Evolutionary conservation across 2,329 filamentous ascomycete genomes (phyloP).

Genomic region (Neurospora sp.): DNA sequence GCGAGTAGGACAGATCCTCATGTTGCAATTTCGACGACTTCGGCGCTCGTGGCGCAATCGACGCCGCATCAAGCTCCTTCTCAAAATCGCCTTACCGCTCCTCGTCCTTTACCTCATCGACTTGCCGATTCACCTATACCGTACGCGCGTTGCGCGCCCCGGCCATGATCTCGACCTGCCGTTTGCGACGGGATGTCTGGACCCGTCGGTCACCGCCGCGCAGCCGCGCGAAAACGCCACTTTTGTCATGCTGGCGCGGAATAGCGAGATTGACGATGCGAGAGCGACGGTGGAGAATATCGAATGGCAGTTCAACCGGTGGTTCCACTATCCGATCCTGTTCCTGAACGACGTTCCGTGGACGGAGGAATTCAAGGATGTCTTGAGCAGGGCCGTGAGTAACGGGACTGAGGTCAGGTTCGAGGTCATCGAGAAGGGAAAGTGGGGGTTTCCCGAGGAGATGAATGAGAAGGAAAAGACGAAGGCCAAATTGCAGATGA

Average conservation of each 20-base stretch:
- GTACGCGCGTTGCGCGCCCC: constrained; percentile 26
- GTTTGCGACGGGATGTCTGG: constrained; percentile 30
- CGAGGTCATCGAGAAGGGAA: constrained; percentile 29
- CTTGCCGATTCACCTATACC: constrained; percentile 24
- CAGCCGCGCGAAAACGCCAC: constrained; percentile 32
- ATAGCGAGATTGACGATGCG: constrained; percentile 31
- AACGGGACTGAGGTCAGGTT: constrained; percentile 27
- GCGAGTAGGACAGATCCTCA: not conserved
- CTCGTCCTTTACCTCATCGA: constrained; percentile 24
- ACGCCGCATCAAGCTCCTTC: not conserved
- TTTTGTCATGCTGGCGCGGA: constrained; percentile 37
- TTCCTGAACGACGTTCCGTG: constrained; percentile 38
- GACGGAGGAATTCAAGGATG: constrained; percentile 28
- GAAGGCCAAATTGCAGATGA: constrained; percentile 10
- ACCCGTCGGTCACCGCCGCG: constrained; percentile 23
- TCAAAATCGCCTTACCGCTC: constrained; percentile 3
- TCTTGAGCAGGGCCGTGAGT: constrained; percentile 26
- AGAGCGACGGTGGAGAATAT: constrained; percentile 30
- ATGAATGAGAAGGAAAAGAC: constrained; percentile 12
- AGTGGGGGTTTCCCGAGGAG: constrained; percentile 31
- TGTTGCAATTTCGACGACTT: not conserved
- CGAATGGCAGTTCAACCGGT: constrained; percentile 35
- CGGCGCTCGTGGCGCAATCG: not conserved
- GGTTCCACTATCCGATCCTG: constrained; percentile 36
- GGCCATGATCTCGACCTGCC: constrained; percentile 28